Base-by-base conservation (phyloP, 768 basidiomycete genomes). In the Krasilnikovozyma curviuscula region DNA sequence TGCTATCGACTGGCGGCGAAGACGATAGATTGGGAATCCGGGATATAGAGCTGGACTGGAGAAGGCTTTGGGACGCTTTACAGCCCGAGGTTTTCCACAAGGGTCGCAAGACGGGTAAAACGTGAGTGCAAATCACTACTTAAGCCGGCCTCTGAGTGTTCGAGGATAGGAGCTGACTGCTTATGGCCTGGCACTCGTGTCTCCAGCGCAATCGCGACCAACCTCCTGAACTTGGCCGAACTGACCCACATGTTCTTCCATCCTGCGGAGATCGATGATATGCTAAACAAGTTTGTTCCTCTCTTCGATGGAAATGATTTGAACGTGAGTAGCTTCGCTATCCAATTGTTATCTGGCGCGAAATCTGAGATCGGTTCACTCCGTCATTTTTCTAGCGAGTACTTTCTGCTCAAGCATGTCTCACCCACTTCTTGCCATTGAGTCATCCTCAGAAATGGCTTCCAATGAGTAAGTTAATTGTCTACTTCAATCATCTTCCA, bases 211-310 rank as follows among this genome's bases (percentile, higher is more conserved):
- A 60, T 68, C 40, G 57, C 65, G 3, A 61, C 59, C 5, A 59
- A 60, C 13, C 63, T 65, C 23, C 58, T 69, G 29, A 66, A 62
- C 40, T 60, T 67, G 39, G 62, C 63, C 30, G 68, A 67, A 51
- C 56, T 58, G 57, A 68, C 74, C 38, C 74, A 82, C 45, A 70
- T 81, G 46, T 89, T 89, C 70, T 89, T 86, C 65, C 84, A 86
- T 56, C 85, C 85, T 16, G 75, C 80, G 34, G 79, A 83, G 29
- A 78, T 78, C 45, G 76, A 79, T 55, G 80, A 83, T 56, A 89
- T 93, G 83, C 73, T 93, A 27, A 70, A 78, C n/a, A 77, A 73
- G 0, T 85, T 89, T 60, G 66, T 93, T 9, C 84, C 85, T 5
- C 67, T 71, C 45, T 69, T 89, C 29, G 79, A 84, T 56, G 80